Evolutionary conservation across 1,139 yeast genomes (phyloP).

Genomic region (Kazachstania sp.): DNA sequence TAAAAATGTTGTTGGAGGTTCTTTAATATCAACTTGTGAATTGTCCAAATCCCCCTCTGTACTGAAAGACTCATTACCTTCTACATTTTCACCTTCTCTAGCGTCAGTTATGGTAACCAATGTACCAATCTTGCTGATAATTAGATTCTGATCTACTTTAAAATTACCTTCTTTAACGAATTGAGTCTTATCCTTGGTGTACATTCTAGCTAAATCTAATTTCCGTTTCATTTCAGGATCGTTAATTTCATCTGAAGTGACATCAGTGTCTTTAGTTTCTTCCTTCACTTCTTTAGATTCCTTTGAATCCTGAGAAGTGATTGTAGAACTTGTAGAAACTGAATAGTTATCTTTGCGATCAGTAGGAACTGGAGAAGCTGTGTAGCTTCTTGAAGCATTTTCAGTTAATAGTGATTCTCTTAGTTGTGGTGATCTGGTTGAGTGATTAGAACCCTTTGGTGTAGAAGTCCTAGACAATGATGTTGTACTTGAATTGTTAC

Average conservation of each 20-base stretch:
- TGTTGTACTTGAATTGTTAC: constrained; percentile 25
- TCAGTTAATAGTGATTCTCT: neutral
- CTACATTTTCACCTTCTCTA: neutral
- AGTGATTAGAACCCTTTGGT: constrained; percentile 13
- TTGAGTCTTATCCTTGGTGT: constrained; percentile 23
- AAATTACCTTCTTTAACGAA: constrained; percentile 28
- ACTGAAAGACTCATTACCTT: neutral
- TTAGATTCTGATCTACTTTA: constrained; percentile 24
- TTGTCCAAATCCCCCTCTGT: neutral
- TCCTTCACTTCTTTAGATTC: neutral
- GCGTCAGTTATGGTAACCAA: constrained; percentile 10
- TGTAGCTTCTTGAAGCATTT: neutral
- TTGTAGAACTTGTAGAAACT: neutral
- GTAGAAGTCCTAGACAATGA: constrained; percentile 22
- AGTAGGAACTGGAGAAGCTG: neutral
- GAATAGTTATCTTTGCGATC: neutral
- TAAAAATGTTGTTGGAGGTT: constrained; percentile 11
- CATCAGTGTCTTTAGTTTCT: neutral
- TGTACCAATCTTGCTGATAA: constrained; percentile 21
- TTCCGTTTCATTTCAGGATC: constrained; percentile 21
- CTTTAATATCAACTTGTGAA: neutral
- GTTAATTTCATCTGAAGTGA: constrained; percentile 4
- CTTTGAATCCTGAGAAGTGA: constrained; percentile 1
- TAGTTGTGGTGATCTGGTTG: constrained; percentile 3
- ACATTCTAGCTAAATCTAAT: constrained; percentile 21